phyloP scores from a whole-genome alignment of 2,329 filamentous ascomycete genomes.

The Trichoderma afroharzianum region DNA sequence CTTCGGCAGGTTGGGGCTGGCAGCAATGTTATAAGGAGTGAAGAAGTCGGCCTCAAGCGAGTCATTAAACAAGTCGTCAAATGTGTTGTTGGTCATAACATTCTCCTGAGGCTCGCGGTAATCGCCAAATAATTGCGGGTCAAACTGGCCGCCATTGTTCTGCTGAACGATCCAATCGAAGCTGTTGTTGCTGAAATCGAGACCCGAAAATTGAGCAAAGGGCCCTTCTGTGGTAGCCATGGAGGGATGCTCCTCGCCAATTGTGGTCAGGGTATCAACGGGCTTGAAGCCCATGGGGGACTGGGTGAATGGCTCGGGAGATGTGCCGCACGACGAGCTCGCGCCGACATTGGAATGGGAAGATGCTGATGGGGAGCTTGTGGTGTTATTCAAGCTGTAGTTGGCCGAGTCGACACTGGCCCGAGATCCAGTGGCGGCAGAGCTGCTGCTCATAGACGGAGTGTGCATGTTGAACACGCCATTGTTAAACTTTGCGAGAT shows the following conservation, averaged over 20 bases:
- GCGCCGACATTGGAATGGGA: slow-evolving; percentile 57
- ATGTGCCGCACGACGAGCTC: slow-evolving; percentile 69
- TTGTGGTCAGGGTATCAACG: slow-evolving; percentile 59
- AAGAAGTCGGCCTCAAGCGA: slow-evolving; percentile 78
- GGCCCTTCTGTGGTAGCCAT: slow-evolving; percentile 35
- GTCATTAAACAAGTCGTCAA: slow-evolving; percentile 72
- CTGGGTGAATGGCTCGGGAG: slow-evolving; percentile 70
- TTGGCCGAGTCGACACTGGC: slow-evolving; percentile 49
- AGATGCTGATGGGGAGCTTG: slow-evolving; percentile 62
- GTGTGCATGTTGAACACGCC: slow-evolving; percentile 50
- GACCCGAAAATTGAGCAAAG: slow-evolving; percentile 30
- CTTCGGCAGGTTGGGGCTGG: slow-evolving; percentile 47
- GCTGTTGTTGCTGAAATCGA: slow-evolving; percentile 48
- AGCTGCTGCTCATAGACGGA: slow-evolving; percentile 47
- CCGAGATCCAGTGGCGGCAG: slow-evolving; percentile 45
- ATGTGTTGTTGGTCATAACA: slow-evolving; percentile 63
- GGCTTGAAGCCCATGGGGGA: slow-evolving; percentile 66
- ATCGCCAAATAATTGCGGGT: slow-evolving; percentile 85
- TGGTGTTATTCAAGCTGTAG: slow-evolving; percentile 48
- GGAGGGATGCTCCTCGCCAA: slow-evolving; percentile 59
- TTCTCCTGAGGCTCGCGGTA: slow-evolving; percentile 89
- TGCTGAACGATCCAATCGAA: slow-evolving; percentile 76
- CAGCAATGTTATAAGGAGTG: slow-evolving; percentile 71
- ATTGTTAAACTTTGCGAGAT: slow-evolving; percentile 50
- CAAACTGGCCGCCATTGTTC: slow-evolving; percentile 82